Evolutionary conservation across 2,329 filamentous ascomycete species (phyloP).

Genomic region (Ceratocystis eucalypticola): DNA sequence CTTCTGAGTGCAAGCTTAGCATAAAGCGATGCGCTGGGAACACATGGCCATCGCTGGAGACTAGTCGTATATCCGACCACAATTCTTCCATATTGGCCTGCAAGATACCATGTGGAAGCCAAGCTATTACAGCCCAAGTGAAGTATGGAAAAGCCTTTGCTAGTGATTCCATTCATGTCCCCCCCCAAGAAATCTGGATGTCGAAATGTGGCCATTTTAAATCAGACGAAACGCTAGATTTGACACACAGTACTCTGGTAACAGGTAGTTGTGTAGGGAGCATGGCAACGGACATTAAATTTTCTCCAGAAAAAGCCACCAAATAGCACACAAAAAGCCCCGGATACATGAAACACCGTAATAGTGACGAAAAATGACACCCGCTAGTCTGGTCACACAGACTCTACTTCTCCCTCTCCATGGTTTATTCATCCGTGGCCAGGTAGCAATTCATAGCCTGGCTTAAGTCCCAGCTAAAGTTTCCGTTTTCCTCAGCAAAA

Average conservation of each 20-base stretch:
- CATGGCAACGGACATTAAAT: neutral
- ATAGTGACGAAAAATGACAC: neutral
- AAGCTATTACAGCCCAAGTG: too few relatives aligned
- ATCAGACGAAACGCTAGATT: neutral
- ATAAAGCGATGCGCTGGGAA: constrained; percentile 1
- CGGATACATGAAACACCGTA: neutral
- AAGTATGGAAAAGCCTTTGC: too few relatives aligned
- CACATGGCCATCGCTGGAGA: neutral
- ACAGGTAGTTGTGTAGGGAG: neutral
- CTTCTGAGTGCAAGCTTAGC: neutral
- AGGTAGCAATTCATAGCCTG: neutral
- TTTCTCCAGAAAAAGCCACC: neutral
- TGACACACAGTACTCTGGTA: too few relatives aligned
- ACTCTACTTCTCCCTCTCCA: neutral
- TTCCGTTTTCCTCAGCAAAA: neutral
- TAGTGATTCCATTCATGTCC: too few relatives aligned
- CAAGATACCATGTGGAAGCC: too few relatives aligned
- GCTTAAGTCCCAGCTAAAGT: neutral
- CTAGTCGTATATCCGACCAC: neutral
- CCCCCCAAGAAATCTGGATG: too few relatives aligned
- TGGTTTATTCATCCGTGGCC: neutral
- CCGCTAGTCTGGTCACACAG: too few relatives aligned
- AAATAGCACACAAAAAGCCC: neutral
- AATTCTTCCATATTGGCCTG: neutral
- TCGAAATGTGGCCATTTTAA: neutral